Evolutionary conservation across 176 grass and related monocot species (phyloP), one percentile per base, ranked within the genome.

Genomic region (Microstegium vimineum): DNA sequence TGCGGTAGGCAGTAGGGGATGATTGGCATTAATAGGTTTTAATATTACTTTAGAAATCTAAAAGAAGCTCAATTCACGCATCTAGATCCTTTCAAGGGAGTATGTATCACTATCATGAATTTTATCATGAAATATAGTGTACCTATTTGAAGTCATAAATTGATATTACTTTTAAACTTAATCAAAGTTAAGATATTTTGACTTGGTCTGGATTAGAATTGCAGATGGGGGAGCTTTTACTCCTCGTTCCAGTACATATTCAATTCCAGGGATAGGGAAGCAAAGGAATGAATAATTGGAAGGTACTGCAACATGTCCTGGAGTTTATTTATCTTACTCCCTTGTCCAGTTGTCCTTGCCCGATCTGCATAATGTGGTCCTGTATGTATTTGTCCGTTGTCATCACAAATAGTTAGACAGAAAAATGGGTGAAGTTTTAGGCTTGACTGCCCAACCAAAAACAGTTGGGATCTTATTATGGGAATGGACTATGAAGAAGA

Each of bases 361-460:
- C 33, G 42, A n/a, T 81, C 35, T 64, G 87, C 72, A 71, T 35
- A 5, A 73, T 11, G 77, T 81, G 87, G 82, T 89, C 82, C 82
- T 77, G 13, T 25, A 34, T 77, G 13, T 25, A 34, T 20, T 17
- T 71, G 51, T 52, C 73, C 74, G 25, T 25, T 57, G 43, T 43
- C 67, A 78, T 16, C 74, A 59, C 27, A 79, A 79, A 66, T 74
- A 37, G 38, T 70, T 85, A 35, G 62, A 52, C 9, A 69, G 8
- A 80, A 41, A 72, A 37, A 16, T 25, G 15, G 66, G 57, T 23
- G 30, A 79, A 67, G 28, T 49, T 40, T 6, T 23, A 25, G 10
- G 23, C 57, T 40, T 72, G 40, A 40, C 40, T 14, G 15, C 54
- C 37, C 31, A 79, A 41, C 59, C 76, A 80, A 80, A 8, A 80